These are phyloP conservation scores for Aspergillus nidulans DNA, from an alignment of 495 filamentous ascomycete species.

Conservation along the genomic window DNA sequence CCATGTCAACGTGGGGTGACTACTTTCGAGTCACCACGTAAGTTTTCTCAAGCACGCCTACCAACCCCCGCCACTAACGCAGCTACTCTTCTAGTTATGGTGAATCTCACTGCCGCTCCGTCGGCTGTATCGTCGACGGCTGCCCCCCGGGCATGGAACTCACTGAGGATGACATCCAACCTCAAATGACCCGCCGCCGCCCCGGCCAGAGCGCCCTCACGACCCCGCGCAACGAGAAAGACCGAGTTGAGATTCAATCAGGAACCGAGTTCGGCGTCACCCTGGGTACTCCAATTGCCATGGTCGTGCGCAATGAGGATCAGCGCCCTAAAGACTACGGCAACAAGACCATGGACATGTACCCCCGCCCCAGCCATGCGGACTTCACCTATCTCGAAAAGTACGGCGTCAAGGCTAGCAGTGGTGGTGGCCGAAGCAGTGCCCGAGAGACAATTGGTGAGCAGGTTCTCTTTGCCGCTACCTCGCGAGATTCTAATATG, in stretches of 20 bases:
- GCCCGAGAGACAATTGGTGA: constrained; percentile 88
- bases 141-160: constrained; percentile 86
- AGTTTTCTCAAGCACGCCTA: constrained; percentile 25
- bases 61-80: constrained; percentile 1
- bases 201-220: constrained; percentile 89
- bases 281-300: constrained; percentile 84
- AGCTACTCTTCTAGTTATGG: constrained; percentile 58
- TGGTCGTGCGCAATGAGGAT: constrained; percentile 88
- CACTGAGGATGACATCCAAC: constrained; percentile 87
- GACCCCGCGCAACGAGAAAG: constrained; percentile 90
- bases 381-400: constrained; percentile 98
- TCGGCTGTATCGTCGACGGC: constrained; percentile 85
- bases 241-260: constrained; percentile 86
- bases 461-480: constrained; percentile 10
- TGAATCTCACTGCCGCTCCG: constrained; percentile 87
- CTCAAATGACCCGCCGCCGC: constrained; percentile 85
- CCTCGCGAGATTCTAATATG: background rate
- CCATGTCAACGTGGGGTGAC: constrained; percentile 85
- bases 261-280: constrained; percentile 92
- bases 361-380: constrained; percentile 88
- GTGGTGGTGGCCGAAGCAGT: constrained; percentile 86
- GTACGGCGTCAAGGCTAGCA: constrained; percentile 92
- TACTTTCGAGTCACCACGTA: constrained; percentile 84
- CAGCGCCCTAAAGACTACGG: constrained; percentile 94
- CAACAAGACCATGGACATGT: constrained; percentile 83